These are phyloP conservation scores for Pulveroboletus sp. DNA, from an alignment of 768 basidiomycete species.

Conservation along the genomic window DNA sequence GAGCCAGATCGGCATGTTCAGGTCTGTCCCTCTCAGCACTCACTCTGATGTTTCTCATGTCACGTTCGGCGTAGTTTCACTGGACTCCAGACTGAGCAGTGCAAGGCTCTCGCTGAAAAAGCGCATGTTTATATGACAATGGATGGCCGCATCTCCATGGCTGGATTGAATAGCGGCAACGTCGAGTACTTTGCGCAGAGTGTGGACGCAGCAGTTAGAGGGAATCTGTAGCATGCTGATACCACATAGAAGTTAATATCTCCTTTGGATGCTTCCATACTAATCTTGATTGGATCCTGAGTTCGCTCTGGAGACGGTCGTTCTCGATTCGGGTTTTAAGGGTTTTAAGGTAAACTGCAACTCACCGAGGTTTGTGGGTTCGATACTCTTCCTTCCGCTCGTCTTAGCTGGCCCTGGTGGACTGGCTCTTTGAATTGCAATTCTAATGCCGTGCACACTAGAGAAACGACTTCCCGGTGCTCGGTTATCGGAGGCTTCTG, in stretches of 20 bases:
- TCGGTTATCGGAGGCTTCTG: conserved; percentile 19
- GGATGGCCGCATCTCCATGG: conserved; percentile 93
- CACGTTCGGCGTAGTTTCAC: conserved; percentile 58
- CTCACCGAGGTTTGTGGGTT: conserved; percentile 15
- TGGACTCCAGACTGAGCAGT: conserved; percentile 74
- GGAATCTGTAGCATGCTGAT: conserved; percentile 50
- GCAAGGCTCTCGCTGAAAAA: conserved; percentile 77
- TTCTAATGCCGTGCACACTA: conserved; percentile 16
- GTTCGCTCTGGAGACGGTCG: conserved; percentile 9
- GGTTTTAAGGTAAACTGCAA: conserved; percentile 12
- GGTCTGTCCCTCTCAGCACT: conserved; percentile 43
- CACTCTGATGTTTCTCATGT: background rate
- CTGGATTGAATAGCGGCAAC: conserved; percentile 79
- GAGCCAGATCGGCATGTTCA: conserved; percentile 97
- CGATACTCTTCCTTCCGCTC: background rate
- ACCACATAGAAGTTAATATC: conserved; percentile 22
- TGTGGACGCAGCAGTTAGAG: conserved; percentile 78
- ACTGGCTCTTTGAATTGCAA: conserved; percentile 14
- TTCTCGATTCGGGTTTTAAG: conserved; percentile 19
- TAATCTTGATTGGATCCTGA: conserved; percentile 17
- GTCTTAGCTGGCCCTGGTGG: background rate
- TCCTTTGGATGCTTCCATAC: conserved; percentile 20
- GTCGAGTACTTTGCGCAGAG: conserved; percentile 88
- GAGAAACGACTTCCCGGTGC: conserved; percentile 20
- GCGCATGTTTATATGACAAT: conserved; percentile 93